Evolutionary conservation across 805 yeast species (phyloP).

Genomic region (Cyberlindnera bimundalis): DNA sequence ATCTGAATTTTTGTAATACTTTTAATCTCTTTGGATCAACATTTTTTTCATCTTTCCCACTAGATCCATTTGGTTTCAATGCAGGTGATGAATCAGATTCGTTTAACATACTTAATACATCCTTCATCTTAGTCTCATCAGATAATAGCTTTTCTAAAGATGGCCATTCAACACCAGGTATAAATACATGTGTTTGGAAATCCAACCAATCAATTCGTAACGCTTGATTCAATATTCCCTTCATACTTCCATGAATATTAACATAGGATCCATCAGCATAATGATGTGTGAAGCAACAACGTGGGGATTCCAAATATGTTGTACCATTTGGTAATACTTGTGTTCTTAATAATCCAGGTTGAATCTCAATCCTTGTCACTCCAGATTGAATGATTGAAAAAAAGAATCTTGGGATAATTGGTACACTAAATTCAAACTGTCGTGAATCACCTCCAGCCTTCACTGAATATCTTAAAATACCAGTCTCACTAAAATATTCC

Average conservation of each 20-base stretch:
- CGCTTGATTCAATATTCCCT: conserved; percentile 58
- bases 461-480: conserved; percentile 44
- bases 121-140: conserved; percentile 26
- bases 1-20: conserved; percentile 31
- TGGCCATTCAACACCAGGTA: conserved; percentile 45
- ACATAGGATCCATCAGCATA: conserved; percentile 72
- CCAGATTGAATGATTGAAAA: conserved; percentile 50
- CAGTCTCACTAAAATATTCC: conserved; percentile 52
- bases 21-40: conserved; percentile 15
- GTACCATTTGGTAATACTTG: conserved; percentile 51
- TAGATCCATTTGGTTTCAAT: background rate
- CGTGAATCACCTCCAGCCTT: conserved; percentile 44
- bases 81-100: conserved; percentile 1
- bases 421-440: conserved; percentile 61
- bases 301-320: conserved; percentile 50
- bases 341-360: conserved; percentile 47
- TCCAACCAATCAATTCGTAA: conserved; percentile 73
- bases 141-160: conserved; percentile 40
- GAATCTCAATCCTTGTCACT: conserved; percentile 48
- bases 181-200: conserved; percentile 44
- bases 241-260: conserved; percentile 56
- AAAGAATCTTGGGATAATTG: conserved; percentile 63
- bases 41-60: conserved; percentile 1
- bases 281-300: conserved; percentile 45
- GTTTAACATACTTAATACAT: conserved; percentile 10